Evolutionary conservation across 1,284 basidiomycete genomes (phyloP).

Genomic region (Malassezia cuniculi): DNA sequence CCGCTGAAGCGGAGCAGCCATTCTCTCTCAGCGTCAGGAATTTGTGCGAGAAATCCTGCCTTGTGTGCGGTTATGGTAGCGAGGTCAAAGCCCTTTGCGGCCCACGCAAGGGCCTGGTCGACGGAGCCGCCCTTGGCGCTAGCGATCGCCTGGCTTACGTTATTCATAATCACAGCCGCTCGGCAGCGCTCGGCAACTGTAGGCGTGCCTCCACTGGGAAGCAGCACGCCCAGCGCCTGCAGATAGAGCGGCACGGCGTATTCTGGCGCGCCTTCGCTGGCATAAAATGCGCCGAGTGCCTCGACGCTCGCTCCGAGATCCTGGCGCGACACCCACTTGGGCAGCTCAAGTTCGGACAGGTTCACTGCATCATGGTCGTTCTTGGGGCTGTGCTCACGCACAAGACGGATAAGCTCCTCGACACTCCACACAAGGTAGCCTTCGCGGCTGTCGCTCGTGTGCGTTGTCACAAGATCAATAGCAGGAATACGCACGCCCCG

Average conservation of each 20-base stretch:
- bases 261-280: conserved; percentile 28
- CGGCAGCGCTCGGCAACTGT: conserved; percentile 39
- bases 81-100: conserved; percentile 34
- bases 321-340: conserved; percentile 36
- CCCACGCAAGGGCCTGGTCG: conserved; percentile 37
- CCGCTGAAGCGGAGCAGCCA: conserved; percentile 9
- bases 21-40: conserved; percentile 9
- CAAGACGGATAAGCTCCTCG: conserved; percentile 33
- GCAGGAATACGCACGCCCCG: conserved; percentile 20
- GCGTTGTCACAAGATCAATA: conserved; percentile 15
- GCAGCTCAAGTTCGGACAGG: conserved; percentile 39
- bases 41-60: conserved; percentile 22
- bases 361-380: conserved; percentile 11
- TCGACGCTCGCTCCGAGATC: conserved; percentile 43
- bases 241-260: conserved; percentile 45
- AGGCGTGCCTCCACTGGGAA: conserved; percentile 19
- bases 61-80: conserved; percentile 25
- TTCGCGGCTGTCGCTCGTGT: conserved; percentile 28
- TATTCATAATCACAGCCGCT: conserved; percentile 42
- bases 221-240: conserved; percentile 39
- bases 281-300: conserved; percentile 43
- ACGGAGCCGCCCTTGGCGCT: conserved; percentile 13
- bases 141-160: conserved; percentile 35
- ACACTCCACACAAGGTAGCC: conserved; percentile 44
- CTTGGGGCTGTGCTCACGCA: neutral